Percentiles rank a stretch among this genome's conserved stretches.
Conservation (phyloP, 2,329 filamentous ascomycete genomes). For the Dactylellina cionopaga region DNA sequence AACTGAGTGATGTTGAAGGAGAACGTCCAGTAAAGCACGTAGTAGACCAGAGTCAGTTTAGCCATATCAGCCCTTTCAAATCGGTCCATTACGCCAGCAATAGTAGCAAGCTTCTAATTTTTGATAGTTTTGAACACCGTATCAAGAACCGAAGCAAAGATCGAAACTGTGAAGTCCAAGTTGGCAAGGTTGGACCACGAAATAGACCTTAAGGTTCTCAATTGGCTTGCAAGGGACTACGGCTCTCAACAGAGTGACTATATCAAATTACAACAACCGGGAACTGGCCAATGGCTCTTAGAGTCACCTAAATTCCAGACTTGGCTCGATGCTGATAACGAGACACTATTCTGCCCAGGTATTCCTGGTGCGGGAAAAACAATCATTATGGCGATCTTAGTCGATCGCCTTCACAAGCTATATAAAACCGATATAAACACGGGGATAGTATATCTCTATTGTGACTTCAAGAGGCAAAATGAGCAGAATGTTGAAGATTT, state of each 20-base stretch:
- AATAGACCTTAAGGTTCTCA: conserved; percentile 54
- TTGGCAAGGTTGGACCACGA: conserved; percentile 51
- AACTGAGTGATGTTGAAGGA: background rate
- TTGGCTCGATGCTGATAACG: conserved; percentile 57
- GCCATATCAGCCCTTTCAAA: background rate
- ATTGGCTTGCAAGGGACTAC: conserved; percentile 63
- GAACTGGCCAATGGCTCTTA: conserved; percentile 65
- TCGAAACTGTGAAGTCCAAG: background rate
- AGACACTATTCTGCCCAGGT: conserved; percentile 26
- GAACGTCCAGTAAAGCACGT: background rate
- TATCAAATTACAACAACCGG: conserved; percentile 59
- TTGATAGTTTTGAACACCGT: background rate
- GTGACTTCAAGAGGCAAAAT: conserved; percentile 60
- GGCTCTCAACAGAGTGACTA: conserved; percentile 61
- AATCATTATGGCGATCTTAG: conserved; percentile 9
- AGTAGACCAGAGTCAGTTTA: background rate
- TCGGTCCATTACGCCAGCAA: too few relatives aligned
- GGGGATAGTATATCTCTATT: conserved; percentile 1
- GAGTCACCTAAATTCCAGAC: conserved; percentile 59
- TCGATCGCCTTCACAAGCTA: conserved; percentile 59
- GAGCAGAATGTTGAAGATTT: conserved; percentile 61
- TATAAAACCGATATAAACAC: conserved; percentile 6
- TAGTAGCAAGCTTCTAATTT: background rate
- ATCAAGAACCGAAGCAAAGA: background rate
- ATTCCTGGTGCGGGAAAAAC: conserved; percentile 36